Evolutionary conservation across 2,329 filamentous ascomycete genomes (phyloP), one percentile per base, ranked within the genome.

Genomic region (Massarina eburnea): DNA sequence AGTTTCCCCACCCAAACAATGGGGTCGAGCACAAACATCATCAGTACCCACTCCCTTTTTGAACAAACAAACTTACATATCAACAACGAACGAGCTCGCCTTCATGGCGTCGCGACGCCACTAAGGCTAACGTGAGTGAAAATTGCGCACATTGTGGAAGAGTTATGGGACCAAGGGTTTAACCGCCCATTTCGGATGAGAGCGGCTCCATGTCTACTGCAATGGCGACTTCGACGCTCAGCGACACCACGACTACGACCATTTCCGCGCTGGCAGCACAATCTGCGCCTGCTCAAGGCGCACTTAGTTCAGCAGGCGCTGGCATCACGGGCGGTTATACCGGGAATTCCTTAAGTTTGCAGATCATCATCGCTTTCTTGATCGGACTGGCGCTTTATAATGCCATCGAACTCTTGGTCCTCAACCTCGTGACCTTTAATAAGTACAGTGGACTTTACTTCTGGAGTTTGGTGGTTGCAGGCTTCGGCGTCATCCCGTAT

Each of bases 391-490:
- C 66, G 0, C 52, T 72, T 9, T 75, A 73, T 51, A 73, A 73
- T 43, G 63, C 70, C 12, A 51, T 76, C 14, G 76, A 79, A 51
- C 64, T 79, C 18, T 65, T 76, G 22, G 59, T 76, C 26, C 66
- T 77, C 39, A 70, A 76, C 26, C 70, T 77, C 42, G 56, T 76
- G 20, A 76, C 72, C 22, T 79, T 79, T 61, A 74, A 75, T 21
- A 67, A 65, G 18, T 76, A 73, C 41, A 59, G 63, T 18, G 76
- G 76, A 0, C 58, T 76, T 14, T 79, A 79, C 52, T 79, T 78
- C 52, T 78, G 75, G 76, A 73, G 70, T 20, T 57, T 79, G 48
- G 49, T 78, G 17, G 54, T 74, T 19, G 61, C 75, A 0, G 69
- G 71, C 1, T 53, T 71, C 8, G 74, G 74, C 8, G 73, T 78